Evolutionary conservation across 1,284 basidiomycete species (phyloP).

Genomic region (Microbotryomycetes sp.): DNA sequence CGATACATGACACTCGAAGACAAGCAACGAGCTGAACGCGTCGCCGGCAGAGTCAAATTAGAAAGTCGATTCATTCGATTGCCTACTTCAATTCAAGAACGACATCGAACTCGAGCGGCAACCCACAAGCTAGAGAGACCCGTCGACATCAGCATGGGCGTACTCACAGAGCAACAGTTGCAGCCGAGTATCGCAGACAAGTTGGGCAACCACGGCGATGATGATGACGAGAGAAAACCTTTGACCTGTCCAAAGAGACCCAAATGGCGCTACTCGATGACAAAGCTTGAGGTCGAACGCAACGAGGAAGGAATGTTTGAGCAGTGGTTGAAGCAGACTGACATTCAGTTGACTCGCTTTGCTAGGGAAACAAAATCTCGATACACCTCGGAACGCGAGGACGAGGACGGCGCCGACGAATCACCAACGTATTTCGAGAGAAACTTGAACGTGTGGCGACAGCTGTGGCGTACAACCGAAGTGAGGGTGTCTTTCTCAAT

Average conservation of each 20-base stretch:
- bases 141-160: constrained; percentile 3
- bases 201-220: neutral
- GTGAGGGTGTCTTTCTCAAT: too few species aligned
- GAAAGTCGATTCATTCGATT: constrained; percentile 29
- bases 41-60: constrained; percentile 23
- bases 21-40: constrained; percentile 11
- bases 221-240: constrained; percentile 1
- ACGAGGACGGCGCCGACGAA: neutral
- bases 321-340: constrained; percentile 30
- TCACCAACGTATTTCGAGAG: constrained; percentile 76
- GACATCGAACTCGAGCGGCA: constrained; percentile 7
- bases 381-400: constrained; percentile 1
- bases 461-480: constrained; percentile 54
- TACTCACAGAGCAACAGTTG: constrained; percentile 16
- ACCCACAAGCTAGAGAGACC: constrained; percentile 19
- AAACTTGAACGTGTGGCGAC: constrained; percentile 86
- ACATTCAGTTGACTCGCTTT: constrained; percentile 11
- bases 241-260: constrained; percentile 62
- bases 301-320: constrained; percentile 36
- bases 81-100: constrained; percentile 10
- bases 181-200: constrained; percentile 1
- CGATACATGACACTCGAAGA: constrained; percentile 18
- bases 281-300: constrained; percentile 34
- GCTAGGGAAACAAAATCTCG: neutral
- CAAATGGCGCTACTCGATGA: constrained; percentile 53